These are phyloP conservation scores for Obelidium mucronatum DNA, from an alignment of 192 early-diverging fungal genomes.

Conservation along the genomic window DNA sequence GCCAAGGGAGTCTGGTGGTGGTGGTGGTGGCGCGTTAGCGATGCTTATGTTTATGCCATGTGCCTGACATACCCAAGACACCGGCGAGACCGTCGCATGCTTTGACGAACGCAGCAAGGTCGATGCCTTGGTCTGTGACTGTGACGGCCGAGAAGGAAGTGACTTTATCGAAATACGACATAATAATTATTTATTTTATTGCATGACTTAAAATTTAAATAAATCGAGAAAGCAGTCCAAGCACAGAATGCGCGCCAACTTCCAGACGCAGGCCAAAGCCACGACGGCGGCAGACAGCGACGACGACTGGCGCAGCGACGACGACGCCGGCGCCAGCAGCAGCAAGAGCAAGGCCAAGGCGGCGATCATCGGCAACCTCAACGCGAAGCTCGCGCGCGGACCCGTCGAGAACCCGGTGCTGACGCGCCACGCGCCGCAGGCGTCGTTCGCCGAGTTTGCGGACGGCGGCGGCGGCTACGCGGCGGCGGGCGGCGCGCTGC, in stretches of 20 bases:
- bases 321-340: not conserved
- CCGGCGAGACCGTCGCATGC: conserved; percentile 31
- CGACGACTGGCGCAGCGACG: conserved; percentile 35
- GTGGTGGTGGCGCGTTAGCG: not conserved
- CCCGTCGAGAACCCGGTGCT: conserved; percentile 20
- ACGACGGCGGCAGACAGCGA: conserved; percentile 27
- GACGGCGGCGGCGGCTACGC: conserved; percentile 26
- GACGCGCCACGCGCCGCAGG: conserved; percentile 15
- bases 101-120: conserved; percentile 18
- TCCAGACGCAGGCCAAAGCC: no score
- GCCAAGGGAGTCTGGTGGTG: conserved; percentile 47
- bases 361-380: conserved; percentile 21
- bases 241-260: no score
- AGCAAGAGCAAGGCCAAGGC: not conserved
- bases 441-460: conserved; percentile 7
- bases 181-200: conserved; percentile 1
- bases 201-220: no score
- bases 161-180: conserved; percentile 18
- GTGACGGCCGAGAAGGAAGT: conserved; percentile 13
- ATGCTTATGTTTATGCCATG: not conserved
- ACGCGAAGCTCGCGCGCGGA: conserved; percentile 26
- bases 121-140: conserved; percentile 25
- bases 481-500: not conserved
- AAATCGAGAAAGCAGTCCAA: no score
- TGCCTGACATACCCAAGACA: conserved; percentile 18